A percentile compares a stretch with the other conserved stretches of the same genome.
Conservation (phyloP, 2,329 filamentous ascomycete genomes). For the Chaetomiaceae sp. region DNA sequence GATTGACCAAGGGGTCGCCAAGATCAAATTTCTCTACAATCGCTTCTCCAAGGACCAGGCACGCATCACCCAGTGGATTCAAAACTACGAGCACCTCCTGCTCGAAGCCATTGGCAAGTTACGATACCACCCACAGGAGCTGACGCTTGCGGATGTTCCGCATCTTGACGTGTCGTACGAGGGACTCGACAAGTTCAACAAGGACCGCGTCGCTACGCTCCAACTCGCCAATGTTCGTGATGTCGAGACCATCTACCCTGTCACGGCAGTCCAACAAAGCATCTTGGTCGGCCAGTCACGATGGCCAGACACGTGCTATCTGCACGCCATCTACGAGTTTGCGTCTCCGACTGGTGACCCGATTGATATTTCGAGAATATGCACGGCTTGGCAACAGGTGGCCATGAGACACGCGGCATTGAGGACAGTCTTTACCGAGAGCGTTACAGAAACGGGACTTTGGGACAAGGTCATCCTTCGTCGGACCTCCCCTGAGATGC, state of each 20-base stretch:
- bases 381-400: conserved; percentile 46
- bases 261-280: conserved; percentile 45
- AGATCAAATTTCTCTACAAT: conserved; percentile 44
- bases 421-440: conserved; percentile 49
- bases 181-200: conserved; percentile 41
- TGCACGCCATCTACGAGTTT: conserved; percentile 46
- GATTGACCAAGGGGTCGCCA: conserved; percentile 41
- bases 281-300: conserved; percentile 44
- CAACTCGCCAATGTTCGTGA: conserved; percentile 40
- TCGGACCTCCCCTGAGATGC: conserved; percentile 45
- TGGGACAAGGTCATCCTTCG: conserved; percentile 48
- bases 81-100: conserved; percentile 42
- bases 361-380: conserved; percentile 42
- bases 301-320: conserved; percentile 38
- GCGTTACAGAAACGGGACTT: conserved; percentile 43
- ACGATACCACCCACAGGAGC: conserved; percentile 38
- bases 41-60: conserved; percentile 38
- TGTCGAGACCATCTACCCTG: conserved; percentile 46
- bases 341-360: conserved; percentile 33
- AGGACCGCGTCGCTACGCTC: conserved; percentile 37
- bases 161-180: conserved; percentile 44
- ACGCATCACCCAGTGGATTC: conserved; percentile 43
- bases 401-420: conserved; percentile 42
- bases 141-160: conserved; percentile 48
- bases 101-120: conserved; percentile 41